phyloP scores from a whole-genome alignment of 768 basidiomycete genomes.

The Boletales sp. region DNA sequence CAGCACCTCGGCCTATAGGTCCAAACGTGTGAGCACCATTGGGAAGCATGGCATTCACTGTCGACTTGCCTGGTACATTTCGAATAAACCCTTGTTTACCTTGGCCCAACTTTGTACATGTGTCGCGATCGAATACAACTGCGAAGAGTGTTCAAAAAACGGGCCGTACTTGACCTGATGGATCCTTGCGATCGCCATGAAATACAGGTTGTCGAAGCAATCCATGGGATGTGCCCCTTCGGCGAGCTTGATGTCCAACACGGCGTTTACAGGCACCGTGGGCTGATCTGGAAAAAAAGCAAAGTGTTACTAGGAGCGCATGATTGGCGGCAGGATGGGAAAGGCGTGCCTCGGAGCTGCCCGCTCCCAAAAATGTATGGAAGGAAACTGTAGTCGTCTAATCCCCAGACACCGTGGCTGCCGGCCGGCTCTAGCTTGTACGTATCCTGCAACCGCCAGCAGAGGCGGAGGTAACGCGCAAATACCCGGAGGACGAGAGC shows the following conservation, averaged over 20 bases:
- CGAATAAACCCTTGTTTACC: slow-evolving; percentile 84
- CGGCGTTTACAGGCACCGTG: slow-evolving; percentile 58
- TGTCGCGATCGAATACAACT: slow-evolving; percentile 80
- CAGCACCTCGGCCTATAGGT: slow-evolving; percentile 75
- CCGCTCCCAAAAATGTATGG: slow-evolving; percentile 90
- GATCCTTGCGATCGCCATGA: slow-evolving; percentile 73
- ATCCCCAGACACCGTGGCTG: slow-evolving; percentile 96
- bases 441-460: slow-evolving; percentile 82
- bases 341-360: slow-evolving; percentile 69
- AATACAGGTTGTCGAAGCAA: slow-evolving; percentile 67
- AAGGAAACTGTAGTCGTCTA: slow-evolving; percentile 89
- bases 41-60: neutral
- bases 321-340: neutral
- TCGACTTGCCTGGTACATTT: slow-evolving; percentile 85
- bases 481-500: slow-evolving; percentile 59
- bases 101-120: slow-evolving; percentile 92
- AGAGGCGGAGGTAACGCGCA: slow-evolving; percentile 73
- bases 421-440: slow-evolving; percentile 95
- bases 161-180: slow-evolving; percentile 80
- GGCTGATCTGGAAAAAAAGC: slow-evolving; percentile 47
- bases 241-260: slow-evolving; percentile 51
- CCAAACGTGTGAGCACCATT: slow-evolving; percentile 5
- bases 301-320: slow-evolving; percentile 1
- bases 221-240: slow-evolving; percentile 19
- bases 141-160: slow-evolving; percentile 90